A percentile compares a stretch with the other conserved stretches of the same genome.
Conservation (phyloP, 768 basidiomycete species). For the Suillus bovinus region DNA sequence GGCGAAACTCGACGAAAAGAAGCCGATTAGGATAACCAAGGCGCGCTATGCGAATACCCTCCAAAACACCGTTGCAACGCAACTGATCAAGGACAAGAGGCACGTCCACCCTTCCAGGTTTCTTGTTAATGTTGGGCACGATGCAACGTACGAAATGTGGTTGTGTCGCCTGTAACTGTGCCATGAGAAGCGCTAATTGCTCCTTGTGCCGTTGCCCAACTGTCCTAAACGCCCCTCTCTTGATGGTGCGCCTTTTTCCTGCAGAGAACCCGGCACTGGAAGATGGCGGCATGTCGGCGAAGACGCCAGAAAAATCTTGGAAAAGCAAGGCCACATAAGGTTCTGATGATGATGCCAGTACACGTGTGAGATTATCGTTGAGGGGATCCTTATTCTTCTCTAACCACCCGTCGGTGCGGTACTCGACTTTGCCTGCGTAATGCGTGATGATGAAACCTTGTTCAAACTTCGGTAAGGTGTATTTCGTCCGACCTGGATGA, state of each 20-base stretch:
- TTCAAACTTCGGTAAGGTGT: slow-evolving; percentile 83
- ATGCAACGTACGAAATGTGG: slow-evolving; percentile 99
- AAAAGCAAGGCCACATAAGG: slow-evolving; percentile 83
- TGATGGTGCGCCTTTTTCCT: slow-evolving; percentile 72
- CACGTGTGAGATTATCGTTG: slow-evolving; percentile 91
- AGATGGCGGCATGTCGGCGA: slow-evolving; percentile 27
- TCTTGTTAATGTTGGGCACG: slow-evolving; percentile 91
- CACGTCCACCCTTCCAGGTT: slow-evolving; percentile 87
- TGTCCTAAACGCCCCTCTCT: slow-evolving; percentile 97
- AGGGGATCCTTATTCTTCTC: slow-evolving; percentile 99
- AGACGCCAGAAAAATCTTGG: slow-evolving; percentile 68
- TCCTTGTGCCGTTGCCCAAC: slow-evolving; percentile 96
- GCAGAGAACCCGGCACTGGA: slow-evolving; percentile 39
- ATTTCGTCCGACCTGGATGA: slow-evolving; percentile 82
- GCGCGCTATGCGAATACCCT: slow-evolving; percentile 97
- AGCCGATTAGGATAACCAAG: slow-evolving; percentile 96
- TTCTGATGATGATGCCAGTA: slow-evolving; percentile 81
- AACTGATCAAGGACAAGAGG: slow-evolving; percentile 96
- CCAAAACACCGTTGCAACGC: slow-evolving; percentile 97
- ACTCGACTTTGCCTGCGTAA: slow-evolving; percentile 96
- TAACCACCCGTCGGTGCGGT: slow-evolving; percentile 93
- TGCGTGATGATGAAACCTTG: slow-evolving; percentile 95
- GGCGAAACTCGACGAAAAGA: slow-evolving; percentile 96
- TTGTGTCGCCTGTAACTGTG: slow-evolving; percentile 88
- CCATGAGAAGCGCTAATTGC: slow-evolving; percentile 89